Base-by-base conservation (phyloP, 805 yeast genomes). In the Candida rishiriensis region DNA sequence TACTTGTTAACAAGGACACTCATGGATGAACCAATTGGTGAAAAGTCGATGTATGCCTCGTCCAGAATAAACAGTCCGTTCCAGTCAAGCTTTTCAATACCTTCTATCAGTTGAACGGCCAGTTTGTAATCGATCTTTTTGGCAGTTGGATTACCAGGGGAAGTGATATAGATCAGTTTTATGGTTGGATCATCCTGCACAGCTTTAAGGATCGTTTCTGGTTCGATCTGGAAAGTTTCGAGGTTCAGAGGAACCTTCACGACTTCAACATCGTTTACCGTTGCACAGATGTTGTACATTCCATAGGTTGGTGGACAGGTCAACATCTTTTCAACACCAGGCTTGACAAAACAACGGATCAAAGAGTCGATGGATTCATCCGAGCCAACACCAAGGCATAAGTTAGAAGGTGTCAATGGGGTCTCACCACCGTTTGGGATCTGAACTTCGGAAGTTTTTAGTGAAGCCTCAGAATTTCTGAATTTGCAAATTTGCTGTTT, bases 111-210 rank as follows among this genome's bases (percentile, higher is more conserved):
- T 42, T 70, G 59, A 40, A 72, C 67, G 34, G 89, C 68, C 35
- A 77, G 68, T 0, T 60, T 61, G 8, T 73, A 69, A 15, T 75
- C 69, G 37, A 91, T 62, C 38, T 78, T 67, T 29, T 79, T 75
- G 10, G 85, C 97, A 0, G 99, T 91, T 32, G 99, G 99, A 63
- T 93, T 93, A 33, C 99, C 99, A 10, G 99, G 99, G 1, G 97
- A 86, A 13, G 98, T 91, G 49, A 91, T 68, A 61, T 88, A 91
- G 2, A 85, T 72, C 47, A 93, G 58, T 58, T 89, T 90, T 54
- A 91, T 84, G 3, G 64, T 41, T 0, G 79, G 63, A 53, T 91
- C 97, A 0, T 59, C 57, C 8, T 61, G 50, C 17, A 91, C 65
- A 2, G 74, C 66, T 10, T 70, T 63, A n/a, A 76, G 55, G 38